Evolutionary conservation across 331 rosid species (phyloP), one percentile per base, ranked within the genome.

Genomic region (Malus hybrid): DNA sequence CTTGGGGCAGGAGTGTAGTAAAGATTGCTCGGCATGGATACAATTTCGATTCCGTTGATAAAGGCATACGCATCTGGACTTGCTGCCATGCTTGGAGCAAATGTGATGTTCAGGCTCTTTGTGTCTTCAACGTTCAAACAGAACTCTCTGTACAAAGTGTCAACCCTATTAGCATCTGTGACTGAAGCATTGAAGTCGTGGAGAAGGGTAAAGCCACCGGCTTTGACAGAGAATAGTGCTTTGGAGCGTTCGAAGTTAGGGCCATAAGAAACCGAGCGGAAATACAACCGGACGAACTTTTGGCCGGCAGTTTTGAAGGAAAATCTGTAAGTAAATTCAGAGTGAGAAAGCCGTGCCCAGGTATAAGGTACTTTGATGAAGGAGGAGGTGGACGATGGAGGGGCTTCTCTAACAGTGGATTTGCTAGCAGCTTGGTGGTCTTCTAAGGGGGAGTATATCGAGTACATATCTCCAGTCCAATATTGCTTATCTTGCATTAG

Each of bases 1-100:
- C 32, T 31, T 31, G 5, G 32, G 32, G 32, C 32, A 31, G 32
- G 5, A 14, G 75, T 6, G 46, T 81, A 65, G 75, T 81, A 81
- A 31, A 85, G 75, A 75, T 76, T 0, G 0, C 12, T 7, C 0
- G 85, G 88, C 83, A 85, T 81, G 18, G 88, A 81, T 4, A 81
- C 73, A 39, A 85, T 56, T 62, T 84, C 85, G n/a, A 84, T 81
- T 24, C 79, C 85, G 29, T 56, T 84, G 71, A 81, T 61, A 29
- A 84, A 81, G 9, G 85, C 85, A 59, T 74, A 81, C 0, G 83
- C 52, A 6, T 75, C 46, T 7, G 65, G n/a, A 48, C 0, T 24
- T 27, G 36, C 28, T 27, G 36, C 28, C 50, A 2, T 14, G 10
- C 27, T 16, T 1, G 87, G 83, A 6, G 27, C 67, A 62, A 85